These are phyloP conservation scores for Linum lewisii DNA, from an alignment of 345 rosid species.

Conservation along the genomic window DNA sequence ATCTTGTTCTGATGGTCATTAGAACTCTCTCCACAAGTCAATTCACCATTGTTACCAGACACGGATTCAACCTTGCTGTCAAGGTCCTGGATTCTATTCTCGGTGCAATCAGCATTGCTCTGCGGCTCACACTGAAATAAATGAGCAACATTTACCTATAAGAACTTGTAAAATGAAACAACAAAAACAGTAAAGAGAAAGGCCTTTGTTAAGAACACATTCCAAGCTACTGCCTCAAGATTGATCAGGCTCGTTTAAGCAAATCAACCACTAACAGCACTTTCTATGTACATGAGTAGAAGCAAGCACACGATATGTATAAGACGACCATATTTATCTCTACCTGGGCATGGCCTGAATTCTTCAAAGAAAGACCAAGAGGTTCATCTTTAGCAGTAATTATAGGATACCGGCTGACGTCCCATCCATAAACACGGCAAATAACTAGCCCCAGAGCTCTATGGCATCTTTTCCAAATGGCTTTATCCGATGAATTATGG, in stretches of 20 bases:
- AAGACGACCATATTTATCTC: not conserved
- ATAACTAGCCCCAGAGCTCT: not conserved
- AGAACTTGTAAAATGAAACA: not conserved
- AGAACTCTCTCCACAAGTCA: not conserved
- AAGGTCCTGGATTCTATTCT: not conserved
- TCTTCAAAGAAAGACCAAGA: not conserved
- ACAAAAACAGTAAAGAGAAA: not conserved
- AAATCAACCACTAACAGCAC: too few relatives aligned
- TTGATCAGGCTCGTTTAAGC: too few relatives aligned
- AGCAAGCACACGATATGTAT: not conserved
- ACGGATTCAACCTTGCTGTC: not conserved
- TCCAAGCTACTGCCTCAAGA: too few relatives aligned
- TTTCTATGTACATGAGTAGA: not conserved
- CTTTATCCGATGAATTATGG: not conserved
- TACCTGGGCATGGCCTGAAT: not conserved
- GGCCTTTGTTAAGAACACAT: too few relatives aligned
- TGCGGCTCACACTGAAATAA: not conserved
- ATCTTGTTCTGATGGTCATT: not conserved
- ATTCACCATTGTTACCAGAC: not conserved
- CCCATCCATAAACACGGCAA: not conserved
- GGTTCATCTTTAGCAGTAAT: not conserved
- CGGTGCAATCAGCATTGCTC: not conserved
- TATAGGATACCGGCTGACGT: not conserved
- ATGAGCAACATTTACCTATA: not conserved
- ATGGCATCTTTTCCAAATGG: not conserved